Evolutionary conservation across 1,284 basidiomycete genomes (phyloP), one percentile per base, ranked within the genome.

Genomic region (Mrakiaceae sp.): DNA sequence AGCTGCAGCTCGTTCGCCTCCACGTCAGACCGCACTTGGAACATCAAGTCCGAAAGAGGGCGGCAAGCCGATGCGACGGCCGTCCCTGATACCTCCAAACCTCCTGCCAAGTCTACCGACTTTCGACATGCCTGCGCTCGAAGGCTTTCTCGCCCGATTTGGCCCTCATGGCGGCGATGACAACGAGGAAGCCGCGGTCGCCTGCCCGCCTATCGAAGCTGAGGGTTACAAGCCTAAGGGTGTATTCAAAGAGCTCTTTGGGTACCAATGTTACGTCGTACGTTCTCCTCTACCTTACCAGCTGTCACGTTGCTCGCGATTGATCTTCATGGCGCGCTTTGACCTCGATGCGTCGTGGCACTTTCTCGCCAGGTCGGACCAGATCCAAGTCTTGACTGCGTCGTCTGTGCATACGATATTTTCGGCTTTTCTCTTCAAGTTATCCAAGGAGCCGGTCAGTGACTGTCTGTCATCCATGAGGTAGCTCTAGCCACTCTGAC

Each of bases 211-310:
- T n/a, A 58, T 58, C 16, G n/a, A 47, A 8, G 57, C n/a, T 1
- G 57, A 64, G n/a, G 50, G 46, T 1, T 64, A 64, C 52, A 57
- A 58, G 40, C 63, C 63, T 1, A n/a, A 27, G 11, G 63, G 63
- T 3, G 56, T 44, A 12, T 64, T 51, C 50, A 64, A 64, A 43
- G 12, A 16, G 2, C 7, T 64, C 10, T 49, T 49, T 27, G 63
- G 52, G 7, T 64, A 48, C 44, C n/a, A 56, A 9, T 48, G 49
- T 39, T 64, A 64, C 52, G 48, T 58, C 57, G 63, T 58, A 40
- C 14, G 63, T 64, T 27, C 16, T 11, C 2, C 10, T 55, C 7
- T 27, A 27, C 27, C 27, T 27, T 27, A 27, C 27, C 27, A 27
- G 27, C 27, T 27, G 27, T 27, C 27, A 27, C 2, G 27, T 27